Evolutionary conservation across 495 filamentous ascomycete species (phyloP), one percentile per base, ranked within the genome.

Genomic region (Peziza echinospora): DNA sequence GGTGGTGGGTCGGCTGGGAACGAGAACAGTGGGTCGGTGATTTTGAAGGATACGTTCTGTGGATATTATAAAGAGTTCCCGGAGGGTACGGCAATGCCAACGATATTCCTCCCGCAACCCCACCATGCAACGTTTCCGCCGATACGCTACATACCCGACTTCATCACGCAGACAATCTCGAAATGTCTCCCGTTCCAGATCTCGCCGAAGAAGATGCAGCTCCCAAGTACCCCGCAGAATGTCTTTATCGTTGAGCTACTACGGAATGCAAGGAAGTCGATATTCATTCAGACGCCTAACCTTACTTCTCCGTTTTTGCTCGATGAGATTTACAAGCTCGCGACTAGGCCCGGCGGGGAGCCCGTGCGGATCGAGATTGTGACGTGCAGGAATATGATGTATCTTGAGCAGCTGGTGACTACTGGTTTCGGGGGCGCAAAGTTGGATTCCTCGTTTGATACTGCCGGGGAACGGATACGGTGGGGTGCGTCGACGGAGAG

Each of bases 241-340:
- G 57, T 60, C 17, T 75, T 77, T 43, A 50, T 82, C 19, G 60
- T 80, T 0, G 61, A 64, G 1, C 62, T 76, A 4, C 52, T 82
- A 26, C 55, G 60, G 13, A 64, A 60, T 21, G 73, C 80, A 2
- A 58, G 61, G 28, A 56, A 47, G 25, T 63, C 56, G 4, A 72
- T 84, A 44, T 75, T 71, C 50, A 62, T 84, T 13, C 76, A 82
- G 52, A 81, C 78, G 1, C 80, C 80, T 0, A 84, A 84, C 47
- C 52, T 84, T 3, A 84, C 78, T 3, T 73, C 67, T 9, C 52
- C 60, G 21, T 67, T 74, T 0, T 67, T 79, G 13, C 49, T 78
- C 26, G 61, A 60, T 0, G 70, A 69, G 5, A 53, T 76, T 10
- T 47, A 58, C n/a, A 41, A 50, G 2, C 66, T 68, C 0, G 51